These are phyloP conservation scores for Gastrodia elata DNA, from an alignment of 106 monocot genomes.

Conservation along the genomic window DNA sequence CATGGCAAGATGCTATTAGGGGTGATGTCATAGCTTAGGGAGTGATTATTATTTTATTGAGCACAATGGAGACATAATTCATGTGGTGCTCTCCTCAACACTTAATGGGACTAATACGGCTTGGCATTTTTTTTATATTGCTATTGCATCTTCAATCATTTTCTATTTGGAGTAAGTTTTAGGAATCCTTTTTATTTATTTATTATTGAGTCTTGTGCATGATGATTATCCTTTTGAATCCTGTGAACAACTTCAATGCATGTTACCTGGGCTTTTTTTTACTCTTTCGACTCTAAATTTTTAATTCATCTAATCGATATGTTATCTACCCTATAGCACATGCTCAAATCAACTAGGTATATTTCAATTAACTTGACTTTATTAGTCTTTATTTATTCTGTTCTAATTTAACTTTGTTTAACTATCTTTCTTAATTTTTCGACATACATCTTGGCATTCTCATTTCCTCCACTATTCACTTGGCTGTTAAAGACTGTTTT, in stretches of 20 bases:
- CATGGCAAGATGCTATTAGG: too few relatives aligned
- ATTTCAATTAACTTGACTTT: background rate
- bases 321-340: background rate
- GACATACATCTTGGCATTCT: background rate
- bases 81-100: too few relatives aligned
- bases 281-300: background rate
- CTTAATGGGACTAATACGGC: too few relatives aligned
- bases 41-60: too few relatives aligned
- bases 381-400: background rate
- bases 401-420: background rate
- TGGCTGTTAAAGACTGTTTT: background rate
- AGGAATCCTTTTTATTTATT: background rate
- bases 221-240: background rate
- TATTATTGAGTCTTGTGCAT: background rate
- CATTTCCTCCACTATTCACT: background rate
- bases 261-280: background rate
- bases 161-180: background rate
- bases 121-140: too few relatives aligned
- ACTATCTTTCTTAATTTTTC: background rate
- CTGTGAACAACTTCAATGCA: background rate
- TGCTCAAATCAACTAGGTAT: background rate
- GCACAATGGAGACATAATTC: too few relatives aligned
- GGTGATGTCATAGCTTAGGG: too few relatives aligned
- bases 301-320: background rate
- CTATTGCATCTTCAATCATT: too few relatives aligned